Evolutionary conservation across 345 rosid genomes (phyloP).

Genomic region (Punica granatum): DNA sequence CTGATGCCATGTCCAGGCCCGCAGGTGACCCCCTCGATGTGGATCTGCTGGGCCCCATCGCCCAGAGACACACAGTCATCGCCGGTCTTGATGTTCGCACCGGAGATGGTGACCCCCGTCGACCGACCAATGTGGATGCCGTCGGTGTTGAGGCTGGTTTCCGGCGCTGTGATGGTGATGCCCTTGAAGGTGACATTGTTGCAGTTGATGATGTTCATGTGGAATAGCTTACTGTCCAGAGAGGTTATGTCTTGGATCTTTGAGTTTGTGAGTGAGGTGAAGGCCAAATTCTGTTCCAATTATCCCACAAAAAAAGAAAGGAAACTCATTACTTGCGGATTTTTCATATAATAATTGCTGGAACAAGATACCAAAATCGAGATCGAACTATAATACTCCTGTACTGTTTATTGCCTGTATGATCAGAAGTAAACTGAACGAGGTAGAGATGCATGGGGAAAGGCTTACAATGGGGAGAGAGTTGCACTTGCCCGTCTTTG

Average conservation of each 20-base stretch:
- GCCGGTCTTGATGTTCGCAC: conserved; percentile 10
- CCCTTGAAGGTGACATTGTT: conserved; percentile 12
- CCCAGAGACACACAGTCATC: conserved; percentile 26
- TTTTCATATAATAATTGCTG: too few relatives aligned
- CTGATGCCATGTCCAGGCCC: conserved; percentile 21
- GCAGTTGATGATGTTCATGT: conserved; percentile 15
- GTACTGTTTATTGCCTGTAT: too few relatives aligned
- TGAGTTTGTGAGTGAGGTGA: conserved; percentile 11
- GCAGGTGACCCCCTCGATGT: conserved; percentile 1
- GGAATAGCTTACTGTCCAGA: conserved; percentile 18
- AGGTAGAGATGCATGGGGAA: not conserved
- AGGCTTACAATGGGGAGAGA: conserved; percentile 9
- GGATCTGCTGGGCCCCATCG: conserved; percentile 11
- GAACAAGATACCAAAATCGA: too few relatives aligned
- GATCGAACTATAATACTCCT: too few relatives aligned
- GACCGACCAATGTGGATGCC: conserved; percentile 23
- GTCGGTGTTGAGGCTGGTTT: conserved; percentile 17
- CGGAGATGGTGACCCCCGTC: conserved; percentile 4
- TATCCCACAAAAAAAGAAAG: not conserved
- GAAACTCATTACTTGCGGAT: too few relatives aligned
- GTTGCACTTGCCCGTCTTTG: conserved; percentile 3
- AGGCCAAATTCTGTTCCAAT: conserved; percentile 13
- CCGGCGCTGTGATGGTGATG: conserved; percentile 11
- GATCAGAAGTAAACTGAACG: not conserved
- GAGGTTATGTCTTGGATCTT: conserved; percentile 9